Percentiles rank a stretch among this genome's conserved stretches.
Conservation (phyloP, 208 protist genomes). For the Crithidia fasciculata region DNA sequence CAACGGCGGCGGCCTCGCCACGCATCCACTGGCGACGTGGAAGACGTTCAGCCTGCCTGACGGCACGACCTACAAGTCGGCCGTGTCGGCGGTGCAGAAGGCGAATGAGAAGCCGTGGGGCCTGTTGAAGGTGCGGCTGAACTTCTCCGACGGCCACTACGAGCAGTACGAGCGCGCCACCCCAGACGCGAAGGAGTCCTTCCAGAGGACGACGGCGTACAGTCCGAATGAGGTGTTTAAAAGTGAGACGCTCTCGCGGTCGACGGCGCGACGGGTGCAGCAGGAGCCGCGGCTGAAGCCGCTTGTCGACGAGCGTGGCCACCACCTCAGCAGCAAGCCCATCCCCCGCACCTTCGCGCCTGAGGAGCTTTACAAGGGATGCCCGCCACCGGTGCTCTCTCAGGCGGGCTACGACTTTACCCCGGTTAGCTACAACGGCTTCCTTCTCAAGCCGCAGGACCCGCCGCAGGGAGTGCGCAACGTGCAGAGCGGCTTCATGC, state of each 20-base stretch:
- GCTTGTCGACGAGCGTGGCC: slow-evolving; percentile 61
- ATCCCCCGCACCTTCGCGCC: slow-evolving; percentile 74
- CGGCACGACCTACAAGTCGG: slow-evolving; percentile 73
- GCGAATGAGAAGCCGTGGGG: slow-evolving; percentile 79
- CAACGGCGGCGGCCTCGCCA: slow-evolving; percentile 54
- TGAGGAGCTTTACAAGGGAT: slow-evolving; percentile 76
- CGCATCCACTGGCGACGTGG: slow-evolving; percentile 81
- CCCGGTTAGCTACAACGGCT: slow-evolving; percentile 78
- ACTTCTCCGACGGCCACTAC: slow-evolving; percentile 76
- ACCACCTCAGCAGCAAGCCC: slow-evolving; percentile 55
- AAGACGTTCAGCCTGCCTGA: slow-evolving; percentile 56
- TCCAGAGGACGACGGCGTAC: slow-evolving; percentile 62
- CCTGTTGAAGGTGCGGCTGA: slow-evolving; percentile 71
- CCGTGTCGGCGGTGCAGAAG: slow-evolving; percentile 64
- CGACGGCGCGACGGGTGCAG: slow-evolving; percentile 34
- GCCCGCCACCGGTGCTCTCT: slow-evolving; percentile 74
- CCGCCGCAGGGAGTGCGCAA: slow-evolving; percentile 64
- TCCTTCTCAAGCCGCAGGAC: slow-evolving; percentile 66
- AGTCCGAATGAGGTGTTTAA: slow-evolving; percentile 72
- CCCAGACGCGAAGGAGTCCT: slow-evolving; percentile 48
- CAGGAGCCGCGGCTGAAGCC: slow-evolving; percentile 65
- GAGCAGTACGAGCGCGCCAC: slow-evolving; percentile 74
- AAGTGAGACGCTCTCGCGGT: slow-evolving; percentile 46
- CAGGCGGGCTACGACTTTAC: slow-evolving; percentile 90
- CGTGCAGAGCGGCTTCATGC: slow-evolving; percentile 79